These are phyloP conservation scores for Hanseniaspora mollemarum DNA, from an alignment of 805 yeast genomes.

Conservation along the genomic window DNA sequence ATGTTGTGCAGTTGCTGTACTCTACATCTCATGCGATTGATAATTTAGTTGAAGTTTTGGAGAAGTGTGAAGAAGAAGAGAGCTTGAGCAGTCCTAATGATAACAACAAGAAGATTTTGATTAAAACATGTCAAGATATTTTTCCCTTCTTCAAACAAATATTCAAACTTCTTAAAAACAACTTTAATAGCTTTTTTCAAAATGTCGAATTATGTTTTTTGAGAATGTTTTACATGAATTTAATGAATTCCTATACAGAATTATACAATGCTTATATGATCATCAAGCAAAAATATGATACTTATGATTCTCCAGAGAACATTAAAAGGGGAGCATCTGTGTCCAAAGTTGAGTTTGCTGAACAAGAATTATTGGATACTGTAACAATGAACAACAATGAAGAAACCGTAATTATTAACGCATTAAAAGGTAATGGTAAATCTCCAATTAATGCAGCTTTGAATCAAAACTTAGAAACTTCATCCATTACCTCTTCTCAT, in stretches of 20 bases:
- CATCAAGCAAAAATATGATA: conserved; percentile 19
- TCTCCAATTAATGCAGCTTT: not conserved
- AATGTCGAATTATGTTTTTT: conserved; percentile 54
- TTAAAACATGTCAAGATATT: conserved; percentile 31
- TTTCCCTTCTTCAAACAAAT: conserved; percentile 42
- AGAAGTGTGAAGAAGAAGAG: conserved; percentile 38
- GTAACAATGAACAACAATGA: not conserved
- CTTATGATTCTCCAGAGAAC: not conserved
- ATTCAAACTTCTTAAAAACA: conserved; percentile 38
- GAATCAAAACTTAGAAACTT: not conserved
- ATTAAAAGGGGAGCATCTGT: conserved; percentile 2
- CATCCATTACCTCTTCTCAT: not conserved
- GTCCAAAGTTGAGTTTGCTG: conserved; percentile 5
- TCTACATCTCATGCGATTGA: conserved; percentile 46
- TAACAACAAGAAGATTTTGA: conserved; percentile 30
- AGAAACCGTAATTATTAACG: not conserved
- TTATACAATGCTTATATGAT: conserved; percentile 51
- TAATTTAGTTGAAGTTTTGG: conserved; percentile 45
- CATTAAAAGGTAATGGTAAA: not conserved
- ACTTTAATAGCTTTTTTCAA: conserved; percentile 39
- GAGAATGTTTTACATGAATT: conserved; percentile 48
- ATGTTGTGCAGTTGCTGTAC: conserved; percentile 41
- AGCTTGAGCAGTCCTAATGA: conserved; percentile 18
- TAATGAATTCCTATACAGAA: conserved; percentile 55
- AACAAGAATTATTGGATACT: conserved; percentile 17